Percentiles rank a stretch among this genome's conserved stretches.
Conservation (phyloP, 83 land plant species). For the Diphasiastrum complanatum region DNA sequence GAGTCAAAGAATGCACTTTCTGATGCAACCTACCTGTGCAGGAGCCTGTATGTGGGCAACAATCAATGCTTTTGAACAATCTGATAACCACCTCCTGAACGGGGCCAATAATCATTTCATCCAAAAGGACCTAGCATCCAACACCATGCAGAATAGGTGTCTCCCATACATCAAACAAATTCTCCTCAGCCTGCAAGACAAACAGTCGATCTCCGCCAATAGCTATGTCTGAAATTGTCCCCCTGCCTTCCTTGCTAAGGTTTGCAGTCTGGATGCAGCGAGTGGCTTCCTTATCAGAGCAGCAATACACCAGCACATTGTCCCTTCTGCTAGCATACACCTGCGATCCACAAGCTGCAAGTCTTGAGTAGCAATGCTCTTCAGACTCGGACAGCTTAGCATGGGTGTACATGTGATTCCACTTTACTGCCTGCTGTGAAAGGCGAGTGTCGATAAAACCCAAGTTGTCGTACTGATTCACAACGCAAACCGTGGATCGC, state of each 20-base stretch:
- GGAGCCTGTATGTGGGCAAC: no score
- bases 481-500: constrained; percentile 58
- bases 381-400: constrained; percentile 46
- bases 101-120: no score
- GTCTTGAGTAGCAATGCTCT: constrained; percentile 79
- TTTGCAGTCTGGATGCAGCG: constrained; percentile 62
- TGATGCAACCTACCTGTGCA: no score
- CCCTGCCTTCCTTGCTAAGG: constrained; percentile 56
- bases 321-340: constrained; percentile 68
- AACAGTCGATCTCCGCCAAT: constrained; percentile 90
- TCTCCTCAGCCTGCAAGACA: constrained; percentile 72
- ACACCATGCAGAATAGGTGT: no score
- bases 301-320: constrained; percentile 66
- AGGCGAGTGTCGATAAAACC: constrained; percentile 76
- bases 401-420: constrained; percentile 63
- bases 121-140: no score
- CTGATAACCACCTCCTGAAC: no score
- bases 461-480: constrained; percentile 72
- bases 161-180: constrained; percentile 93
- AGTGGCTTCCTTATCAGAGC: constrained; percentile 42
- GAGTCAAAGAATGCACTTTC: no score
- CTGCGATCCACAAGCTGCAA: constrained; percentile 62
- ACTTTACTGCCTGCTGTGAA: constrained; percentile 43
- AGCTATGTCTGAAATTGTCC: constrained; percentile 74
- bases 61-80: no score